Conservation (phyloP, 2,329 filamentous ascomycete species). For the Aspergillus tamarii region DNA sequence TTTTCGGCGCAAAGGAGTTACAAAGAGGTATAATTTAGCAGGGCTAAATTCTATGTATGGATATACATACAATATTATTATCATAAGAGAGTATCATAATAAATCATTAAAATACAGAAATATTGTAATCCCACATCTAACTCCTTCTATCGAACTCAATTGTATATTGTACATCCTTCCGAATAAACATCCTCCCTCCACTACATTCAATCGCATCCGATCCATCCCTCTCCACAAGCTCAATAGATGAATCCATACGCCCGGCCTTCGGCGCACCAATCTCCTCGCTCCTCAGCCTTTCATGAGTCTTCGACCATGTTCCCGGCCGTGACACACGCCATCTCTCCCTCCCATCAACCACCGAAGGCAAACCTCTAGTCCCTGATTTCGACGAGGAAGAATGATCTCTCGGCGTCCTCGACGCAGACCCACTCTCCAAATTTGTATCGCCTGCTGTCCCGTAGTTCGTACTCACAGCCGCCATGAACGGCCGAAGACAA, state of each 20-base stretch:
- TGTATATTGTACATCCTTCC: slow-evolving; percentile 37
- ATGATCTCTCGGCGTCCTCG: slow-evolving; percentile 22
- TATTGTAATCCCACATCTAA: neutral
- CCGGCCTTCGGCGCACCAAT: slow-evolving; percentile 7
- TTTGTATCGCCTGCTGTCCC: slow-evolving; percentile 37
- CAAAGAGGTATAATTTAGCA: neutral
- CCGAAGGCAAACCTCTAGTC: neutral
- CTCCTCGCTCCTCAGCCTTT: neutral
- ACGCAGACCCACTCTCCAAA: slow-evolving; percentile 28
- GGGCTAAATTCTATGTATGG: neutral
- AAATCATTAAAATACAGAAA: neutral
- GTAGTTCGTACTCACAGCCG: slow-evolving; percentile 41
- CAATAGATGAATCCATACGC: slow-evolving; percentile 10
- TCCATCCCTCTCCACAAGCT: slow-evolving; percentile 15
- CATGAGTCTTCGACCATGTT: slow-evolving; percentile 1
- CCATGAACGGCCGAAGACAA: slow-evolving; percentile 41
- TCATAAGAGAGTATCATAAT: neutral
- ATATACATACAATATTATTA: neutral
- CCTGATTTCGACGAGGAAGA: slow-evolving; percentile 21
- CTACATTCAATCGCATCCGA: slow-evolving; percentile 13
- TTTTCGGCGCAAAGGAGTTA: slow-evolving; percentile 17
- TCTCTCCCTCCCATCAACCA: slow-evolving; percentile 4
- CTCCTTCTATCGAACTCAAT: slow-evolving; percentile 28
- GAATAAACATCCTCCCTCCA: slow-evolving; percentile 35
- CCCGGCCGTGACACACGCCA: neutral